These are phyloP conservation scores for Hericium erinaceus DNA, from an alignment of 768 basidiomycete genomes.

Conservation along the genomic window DNA sequence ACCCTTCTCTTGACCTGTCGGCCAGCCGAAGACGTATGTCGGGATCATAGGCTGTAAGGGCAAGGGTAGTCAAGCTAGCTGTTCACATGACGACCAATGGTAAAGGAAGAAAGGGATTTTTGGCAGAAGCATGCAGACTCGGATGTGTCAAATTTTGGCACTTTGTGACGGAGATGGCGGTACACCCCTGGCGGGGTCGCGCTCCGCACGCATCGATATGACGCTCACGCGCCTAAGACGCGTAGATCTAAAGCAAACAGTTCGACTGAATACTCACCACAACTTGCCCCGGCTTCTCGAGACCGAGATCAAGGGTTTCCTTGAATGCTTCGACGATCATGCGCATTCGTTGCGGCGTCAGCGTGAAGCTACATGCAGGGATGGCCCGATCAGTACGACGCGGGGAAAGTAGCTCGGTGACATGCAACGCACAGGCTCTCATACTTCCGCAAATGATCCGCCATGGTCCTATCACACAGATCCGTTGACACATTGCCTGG, in stretches of 20 bases:
- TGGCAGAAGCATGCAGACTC: neutral
- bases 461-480: conserved; percentile 62
- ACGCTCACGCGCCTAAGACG: neutral
- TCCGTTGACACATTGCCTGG: conserved; percentile 6
- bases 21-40: conserved; percentile 95
- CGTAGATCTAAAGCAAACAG: neutral
- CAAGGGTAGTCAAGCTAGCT: neutral
- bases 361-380: conserved; percentile 51
- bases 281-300: conserved; percentile 72
- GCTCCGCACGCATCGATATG: neutral
- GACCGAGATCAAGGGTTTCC: conserved; percentile 80
- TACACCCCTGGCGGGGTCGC: neutral
- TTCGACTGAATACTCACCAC: conserved; percentile 54
- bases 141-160: too few species aligned
- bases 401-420: neutral
- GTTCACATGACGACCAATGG: neutral
- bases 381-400: conserved; percentile 1
- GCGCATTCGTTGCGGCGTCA: conserved; percentile 87
- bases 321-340: conserved; percentile 97
- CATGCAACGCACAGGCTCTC: conserved; percentile 60
- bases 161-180: neutral
- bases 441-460: conserved; percentile 86
- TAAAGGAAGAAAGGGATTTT: neutral
- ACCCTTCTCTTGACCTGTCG: conserved; percentile 80
- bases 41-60: conserved; percentile 81